Percentiles rank a stretch among this genome's conserved stretches.
These are phyloP conservation scores for Neofusicoccum laricinum DNA, from an alignment of 2,329 filamentous ascomycete species.

Conservation along the genomic window DNA sequence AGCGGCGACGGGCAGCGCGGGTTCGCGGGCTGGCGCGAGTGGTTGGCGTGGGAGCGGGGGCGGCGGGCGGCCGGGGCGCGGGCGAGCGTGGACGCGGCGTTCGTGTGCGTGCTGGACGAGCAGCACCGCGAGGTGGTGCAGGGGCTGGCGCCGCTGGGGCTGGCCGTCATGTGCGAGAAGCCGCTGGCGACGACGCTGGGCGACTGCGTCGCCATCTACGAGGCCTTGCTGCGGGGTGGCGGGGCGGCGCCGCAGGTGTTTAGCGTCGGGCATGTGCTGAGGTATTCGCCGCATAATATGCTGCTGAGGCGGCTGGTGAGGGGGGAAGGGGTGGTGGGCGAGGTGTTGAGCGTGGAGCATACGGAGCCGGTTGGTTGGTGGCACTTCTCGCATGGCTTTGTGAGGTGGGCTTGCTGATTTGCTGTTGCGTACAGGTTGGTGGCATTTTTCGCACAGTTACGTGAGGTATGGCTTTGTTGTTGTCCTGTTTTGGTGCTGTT, in stretches of 20 bases:
- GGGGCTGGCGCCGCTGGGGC: conserved; percentile 62
- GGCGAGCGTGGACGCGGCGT: conserved; percentile 53
- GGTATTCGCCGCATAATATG: conserved; percentile 92
- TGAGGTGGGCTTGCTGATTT: conserved; percentile 50
- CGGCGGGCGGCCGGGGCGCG: conserved; percentile 52
- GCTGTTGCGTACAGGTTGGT: conserved; percentile 60
- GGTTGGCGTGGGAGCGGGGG: conserved; percentile 66
- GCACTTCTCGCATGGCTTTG: conserved; percentile 88
- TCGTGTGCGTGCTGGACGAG: conserved; percentile 80
- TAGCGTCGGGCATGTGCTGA: conserved; percentile 87
- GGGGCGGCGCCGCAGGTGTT: conserved; percentile 55
- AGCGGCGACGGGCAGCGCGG: background rate
- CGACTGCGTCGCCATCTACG: conserved; percentile 75
- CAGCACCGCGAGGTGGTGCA: conserved; percentile 80
- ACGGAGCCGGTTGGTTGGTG: conserved; percentile 93
- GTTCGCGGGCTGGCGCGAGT: conserved; percentile 73
- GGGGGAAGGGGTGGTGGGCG: conserved; percentile 73
- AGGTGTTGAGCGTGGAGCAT: conserved; percentile 82
- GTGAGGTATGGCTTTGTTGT: too few species aligned
- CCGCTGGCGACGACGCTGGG: conserved; percentile 76
- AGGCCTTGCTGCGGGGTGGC: conserved; percentile 45
- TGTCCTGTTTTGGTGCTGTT: background rate
- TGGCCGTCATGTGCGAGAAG: conserved; percentile 95
- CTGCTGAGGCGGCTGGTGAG: conserved; percentile 75
- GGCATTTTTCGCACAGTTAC: conserved; percentile 79